These are phyloP conservation scores for Multifurca ochricompacta DNA, from an alignment of 768 basidiomycete species.

Conservation along the genomic window DNA sequence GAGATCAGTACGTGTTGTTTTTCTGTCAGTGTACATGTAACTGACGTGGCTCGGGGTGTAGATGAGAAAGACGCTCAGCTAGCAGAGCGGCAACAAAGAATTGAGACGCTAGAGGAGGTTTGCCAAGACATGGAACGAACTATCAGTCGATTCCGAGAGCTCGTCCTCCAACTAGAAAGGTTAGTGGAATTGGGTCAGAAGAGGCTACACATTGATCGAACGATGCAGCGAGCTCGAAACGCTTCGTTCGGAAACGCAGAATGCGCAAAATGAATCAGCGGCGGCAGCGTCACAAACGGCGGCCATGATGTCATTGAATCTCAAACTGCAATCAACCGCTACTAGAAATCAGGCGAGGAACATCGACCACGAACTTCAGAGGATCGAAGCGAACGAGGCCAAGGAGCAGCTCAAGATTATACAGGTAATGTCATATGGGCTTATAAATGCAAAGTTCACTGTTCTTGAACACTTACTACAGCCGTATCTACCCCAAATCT, in stretches of 20 bases:
- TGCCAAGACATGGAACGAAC: conserved; percentile 84
- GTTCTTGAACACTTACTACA: conserved; percentile 26
- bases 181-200: conserved; percentile 29
- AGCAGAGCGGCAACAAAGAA: conserved; percentile 57
- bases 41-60: conserved; percentile 23
- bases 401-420: conserved; percentile 75
- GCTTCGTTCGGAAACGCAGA: conserved; percentile 78
- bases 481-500: conserved; percentile 89
- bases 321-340: conserved; percentile 88
- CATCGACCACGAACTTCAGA: conserved; percentile 84
- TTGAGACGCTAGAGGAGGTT: conserved; percentile 64
- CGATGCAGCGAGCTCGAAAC: conserved; percentile 71
- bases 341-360: conserved; percentile 84
- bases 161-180: conserved; percentile 80
- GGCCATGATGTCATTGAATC: conserved; percentile 88
- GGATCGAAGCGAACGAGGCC: conserved; percentile 77
- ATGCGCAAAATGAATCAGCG: conserved; percentile 75
- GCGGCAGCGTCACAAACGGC: conserved; percentile 83
- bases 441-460: background rate
- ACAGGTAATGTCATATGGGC: conserved; percentile 42
- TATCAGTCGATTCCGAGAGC: conserved; percentile 86
- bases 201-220: background rate
- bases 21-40: background rate
- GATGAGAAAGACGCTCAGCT: conserved; percentile 65
- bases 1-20: conserved; percentile 60